phyloP scores from a whole-genome alignment of 2,329 filamentous ascomycete species.

The Aureobasidium sp. region DNA sequence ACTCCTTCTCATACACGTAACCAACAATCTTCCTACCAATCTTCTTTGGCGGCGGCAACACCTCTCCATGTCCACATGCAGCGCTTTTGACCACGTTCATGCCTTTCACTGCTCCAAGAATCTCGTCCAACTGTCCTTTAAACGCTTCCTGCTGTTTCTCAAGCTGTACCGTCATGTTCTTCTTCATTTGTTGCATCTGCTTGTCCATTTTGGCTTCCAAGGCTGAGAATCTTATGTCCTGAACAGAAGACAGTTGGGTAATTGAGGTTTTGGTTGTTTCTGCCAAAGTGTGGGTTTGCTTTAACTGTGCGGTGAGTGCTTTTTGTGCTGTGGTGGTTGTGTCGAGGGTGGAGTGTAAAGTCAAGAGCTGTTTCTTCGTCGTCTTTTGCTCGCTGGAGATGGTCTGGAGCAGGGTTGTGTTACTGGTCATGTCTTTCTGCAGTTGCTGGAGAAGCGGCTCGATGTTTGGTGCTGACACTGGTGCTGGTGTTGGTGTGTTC shows the following conservation, averaged over 20 bases:
- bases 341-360: not conserved
- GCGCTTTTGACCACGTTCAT: not conserved
- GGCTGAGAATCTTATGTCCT: not conserved
- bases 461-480: not conserved
- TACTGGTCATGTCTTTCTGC: not conserved
- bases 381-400: not conserved
- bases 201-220: not conserved
- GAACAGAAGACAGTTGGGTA: not conserved
- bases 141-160: not conserved
- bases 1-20: conserved; percentile 13
- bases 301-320: not conserved
- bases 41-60: conserved; percentile 14
- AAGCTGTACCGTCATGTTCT: not conserved
- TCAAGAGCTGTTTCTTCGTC: not conserved
- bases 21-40: conserved; percentile 13
- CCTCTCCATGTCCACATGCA: conserved; percentile 12
- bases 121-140: not conserved
- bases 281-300: not conserved
- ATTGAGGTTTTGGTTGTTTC: not conserved
- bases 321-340: not conserved
- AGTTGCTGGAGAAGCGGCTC: not conserved
- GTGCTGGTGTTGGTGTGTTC: not conserved
- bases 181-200: not conserved
- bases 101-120: not conserved
- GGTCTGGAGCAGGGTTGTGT: not conserved